A percentile compares a stretch with the other conserved stretches of the same genome.
These are phyloP conservation scores for Teratosphaeria nubilosa DNA, from an alignment of 2,329 filamentous ascomycete genomes.

Conservation along the genomic window DNA sequence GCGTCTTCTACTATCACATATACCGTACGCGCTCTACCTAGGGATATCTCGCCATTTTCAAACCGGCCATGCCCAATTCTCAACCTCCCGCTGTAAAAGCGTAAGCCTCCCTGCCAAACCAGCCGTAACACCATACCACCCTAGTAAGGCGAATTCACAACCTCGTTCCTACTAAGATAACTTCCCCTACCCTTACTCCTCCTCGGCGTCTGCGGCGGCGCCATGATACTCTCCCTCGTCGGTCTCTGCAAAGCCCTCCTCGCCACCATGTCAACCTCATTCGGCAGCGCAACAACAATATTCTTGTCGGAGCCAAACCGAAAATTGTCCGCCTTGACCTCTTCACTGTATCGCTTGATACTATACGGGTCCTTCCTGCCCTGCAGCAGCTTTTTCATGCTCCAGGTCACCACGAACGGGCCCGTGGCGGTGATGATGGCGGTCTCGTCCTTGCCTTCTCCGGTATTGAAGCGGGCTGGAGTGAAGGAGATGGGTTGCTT, in stretches of 20 bases:
- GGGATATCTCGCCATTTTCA: neutral
- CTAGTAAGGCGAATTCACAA: constrained; percentile 64
- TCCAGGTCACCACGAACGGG: constrained; percentile 96
- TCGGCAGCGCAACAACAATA: constrained; percentile 90
- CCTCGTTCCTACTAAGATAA: constrained; percentile 68
- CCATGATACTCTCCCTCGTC: constrained; percentile 80
- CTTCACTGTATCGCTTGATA: constrained; percentile 91
- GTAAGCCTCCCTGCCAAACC: neutral
- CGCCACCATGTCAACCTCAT: constrained; percentile 96
- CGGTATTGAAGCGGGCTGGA: constrained; percentile 85
- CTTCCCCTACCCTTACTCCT: constrained; percentile 40
- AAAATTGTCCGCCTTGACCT: constrained; percentile 98
- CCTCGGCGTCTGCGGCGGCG: constrained; percentile 38
- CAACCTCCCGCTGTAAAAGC: neutral
- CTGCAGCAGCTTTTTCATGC: constrained; percentile 74
- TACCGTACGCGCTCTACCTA: neutral
- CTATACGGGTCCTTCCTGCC: constrained; percentile 81
- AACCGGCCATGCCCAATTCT: neutral
- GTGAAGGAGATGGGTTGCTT: constrained; percentile 80
- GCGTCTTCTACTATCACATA: neutral
- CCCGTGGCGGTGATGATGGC: constrained; percentile 95
- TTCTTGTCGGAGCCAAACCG: constrained; percentile 96
- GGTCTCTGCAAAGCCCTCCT: constrained; percentile 76
- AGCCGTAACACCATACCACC: neutral
- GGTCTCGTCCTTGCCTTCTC: constrained; percentile 66